phyloP scores from a whole-genome alignment of 2,329 filamentous ascomycete species.

The Colletotrichum sp. region DNA sequence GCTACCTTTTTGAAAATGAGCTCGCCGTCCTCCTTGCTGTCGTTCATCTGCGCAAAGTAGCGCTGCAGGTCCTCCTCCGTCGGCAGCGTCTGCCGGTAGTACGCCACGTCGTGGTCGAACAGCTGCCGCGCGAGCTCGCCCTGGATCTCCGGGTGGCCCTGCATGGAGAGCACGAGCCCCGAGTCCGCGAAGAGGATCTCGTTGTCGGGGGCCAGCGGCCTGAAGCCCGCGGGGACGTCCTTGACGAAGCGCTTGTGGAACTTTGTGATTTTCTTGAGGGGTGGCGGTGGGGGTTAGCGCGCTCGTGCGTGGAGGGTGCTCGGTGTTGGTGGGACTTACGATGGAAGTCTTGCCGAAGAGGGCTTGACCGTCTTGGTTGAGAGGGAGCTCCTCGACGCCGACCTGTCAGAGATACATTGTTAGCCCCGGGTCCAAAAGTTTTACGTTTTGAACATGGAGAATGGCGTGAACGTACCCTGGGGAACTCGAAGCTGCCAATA shows the following conservation, averaged over 20 bases:
- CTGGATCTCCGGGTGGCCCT: conserved; percentile 15
- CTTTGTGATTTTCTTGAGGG: conserved; percentile 2
- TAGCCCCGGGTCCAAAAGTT: neutral
- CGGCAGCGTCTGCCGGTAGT: conserved; percentile 4
- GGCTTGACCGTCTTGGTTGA: neutral
- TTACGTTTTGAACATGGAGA: neutral
- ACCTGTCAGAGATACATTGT: neutral
- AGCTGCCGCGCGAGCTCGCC: conserved; percentile 11
- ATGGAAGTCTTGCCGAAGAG: neutral
- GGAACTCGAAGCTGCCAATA: conserved; percentile 7
- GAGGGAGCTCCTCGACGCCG: neutral
- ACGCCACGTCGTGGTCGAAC: neutral
- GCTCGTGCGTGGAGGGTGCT: neutral
- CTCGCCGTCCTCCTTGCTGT: neutral
- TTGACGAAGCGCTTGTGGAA: conserved; percentile 16
- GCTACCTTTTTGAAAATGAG: neutral
- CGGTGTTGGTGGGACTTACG: neutral
- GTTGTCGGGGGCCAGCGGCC: neutral
- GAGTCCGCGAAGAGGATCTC: conserved; percentile 3
- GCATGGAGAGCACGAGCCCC: conserved; percentile 6
- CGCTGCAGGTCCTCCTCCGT: conserved; percentile 3
- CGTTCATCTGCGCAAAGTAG: conserved; percentile 7
- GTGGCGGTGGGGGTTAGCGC: neutral
- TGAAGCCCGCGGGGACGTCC: conserved; percentile 2
- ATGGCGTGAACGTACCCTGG: neutral